A percentile compares a stretch with the other conserved stretches of the same genome.
Conservation (phyloP, 208 protist genomes). For the Phytomonas sp. region DNA sequence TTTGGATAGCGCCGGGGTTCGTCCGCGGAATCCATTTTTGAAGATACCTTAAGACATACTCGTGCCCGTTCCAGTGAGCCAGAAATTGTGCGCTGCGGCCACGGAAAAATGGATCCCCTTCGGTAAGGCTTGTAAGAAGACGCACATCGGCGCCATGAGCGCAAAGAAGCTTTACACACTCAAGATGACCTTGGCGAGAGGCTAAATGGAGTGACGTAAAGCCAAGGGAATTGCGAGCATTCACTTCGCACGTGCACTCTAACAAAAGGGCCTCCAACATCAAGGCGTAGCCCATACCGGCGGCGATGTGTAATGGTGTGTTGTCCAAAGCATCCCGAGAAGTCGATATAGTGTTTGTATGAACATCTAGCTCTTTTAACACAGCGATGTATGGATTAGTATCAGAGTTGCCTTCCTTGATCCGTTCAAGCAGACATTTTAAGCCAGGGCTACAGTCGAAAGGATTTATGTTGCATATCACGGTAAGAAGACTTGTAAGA, state of each 20-base stretch:
- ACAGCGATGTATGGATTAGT: conserved; percentile 27
- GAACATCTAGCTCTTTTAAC: conserved; percentile 20
- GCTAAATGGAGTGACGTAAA: conserved; percentile 43
- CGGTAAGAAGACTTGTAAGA: conserved; percentile 28
- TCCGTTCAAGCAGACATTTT: conserved; percentile 26
- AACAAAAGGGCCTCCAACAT: conserved; percentile 23
- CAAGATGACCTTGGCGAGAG: conserved; percentile 24
- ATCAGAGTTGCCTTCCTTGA: conserved; percentile 10
- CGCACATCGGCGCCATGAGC: conserved; percentile 20
- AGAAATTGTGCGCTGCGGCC: conserved; percentile 36
- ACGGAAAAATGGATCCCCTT: conserved; percentile 6
- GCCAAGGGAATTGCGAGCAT: conserved; percentile 29
- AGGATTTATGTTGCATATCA: conserved; percentile 42
- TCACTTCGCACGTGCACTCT: conserved; percentile 27
- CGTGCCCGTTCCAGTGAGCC: conserved; percentile 32
- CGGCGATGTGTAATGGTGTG: conserved; percentile 41
- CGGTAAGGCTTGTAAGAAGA: conserved; percentile 11
- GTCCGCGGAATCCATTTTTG: background rate
- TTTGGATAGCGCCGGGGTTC: conserved; percentile 5
- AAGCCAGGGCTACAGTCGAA: conserved; percentile 59
- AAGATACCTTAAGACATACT: conserved; percentile 13
- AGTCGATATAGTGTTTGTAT: conserved; percentile 16
- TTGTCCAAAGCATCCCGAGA: conserved; percentile 27
- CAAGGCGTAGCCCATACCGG: conserved; percentile 18
- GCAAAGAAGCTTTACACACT: conserved; percentile 23